phyloP scores from a whole-genome alignment of 495 filamentous ascomycete species.

The Pseudevernia furfuracea region DNA sequence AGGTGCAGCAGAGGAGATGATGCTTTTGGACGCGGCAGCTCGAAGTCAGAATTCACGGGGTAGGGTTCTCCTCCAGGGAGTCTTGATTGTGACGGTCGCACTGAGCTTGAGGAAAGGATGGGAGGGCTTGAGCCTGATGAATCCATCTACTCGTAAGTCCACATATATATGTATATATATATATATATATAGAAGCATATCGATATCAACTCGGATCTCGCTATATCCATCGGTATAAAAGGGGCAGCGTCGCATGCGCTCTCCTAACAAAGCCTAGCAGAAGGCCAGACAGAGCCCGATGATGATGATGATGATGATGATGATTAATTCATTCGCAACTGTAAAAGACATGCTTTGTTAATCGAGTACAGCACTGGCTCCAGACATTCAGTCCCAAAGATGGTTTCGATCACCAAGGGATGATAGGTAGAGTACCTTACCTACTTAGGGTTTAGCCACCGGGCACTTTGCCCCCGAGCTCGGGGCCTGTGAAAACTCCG shows the following conservation, averaged over 20 bases:
- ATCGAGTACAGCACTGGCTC: too few species aligned
- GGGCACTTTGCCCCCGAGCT: too few species aligned
- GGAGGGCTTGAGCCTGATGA: not conserved
- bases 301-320: too few species aligned
- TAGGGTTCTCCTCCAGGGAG: not conserved
- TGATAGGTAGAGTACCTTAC: too few species aligned
- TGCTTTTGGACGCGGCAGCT: not conserved
- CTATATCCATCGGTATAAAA: not conserved
- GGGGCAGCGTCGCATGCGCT: not conserved
- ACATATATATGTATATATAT: not conserved
- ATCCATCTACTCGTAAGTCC: not conserved
- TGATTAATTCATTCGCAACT: too few species aligned
- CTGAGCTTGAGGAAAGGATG: not conserved
- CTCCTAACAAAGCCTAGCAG: not conserved
- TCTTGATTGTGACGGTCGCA: not conserved
- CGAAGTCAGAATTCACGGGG: not conserved
- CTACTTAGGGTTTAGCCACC: too few species aligned
- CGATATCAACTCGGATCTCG: not conserved
- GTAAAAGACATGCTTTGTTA: too few species aligned
- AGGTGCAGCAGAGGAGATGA: not conserved
- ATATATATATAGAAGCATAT: not conserved
- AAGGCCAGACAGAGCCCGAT: too few species aligned
- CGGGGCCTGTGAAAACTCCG: too few species aligned
- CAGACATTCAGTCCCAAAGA: too few species aligned
- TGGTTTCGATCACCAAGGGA: too few species aligned